phyloP scores from a whole-genome alignment of 805 yeast species.

The Monosporozyma yasuniensis region DNA sequence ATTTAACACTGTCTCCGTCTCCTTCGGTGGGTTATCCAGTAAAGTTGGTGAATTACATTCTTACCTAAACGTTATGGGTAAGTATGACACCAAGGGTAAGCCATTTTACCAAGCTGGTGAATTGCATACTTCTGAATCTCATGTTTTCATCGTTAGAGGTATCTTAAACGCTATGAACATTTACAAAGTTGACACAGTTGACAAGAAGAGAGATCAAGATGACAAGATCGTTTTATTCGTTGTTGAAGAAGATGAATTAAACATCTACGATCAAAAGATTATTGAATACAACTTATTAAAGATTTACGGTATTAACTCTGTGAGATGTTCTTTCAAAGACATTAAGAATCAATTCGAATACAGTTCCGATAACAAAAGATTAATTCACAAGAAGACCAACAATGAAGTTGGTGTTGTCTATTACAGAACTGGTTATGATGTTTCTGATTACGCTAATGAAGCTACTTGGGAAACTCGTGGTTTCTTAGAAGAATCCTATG shows the following conservation, averaged over 20 bases:
- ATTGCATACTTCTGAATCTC: slow-evolving; percentile 61
- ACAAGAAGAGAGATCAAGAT: slow-evolving; percentile 36
- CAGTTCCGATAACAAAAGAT: slow-evolving; percentile 29
- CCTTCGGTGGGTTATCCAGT: slow-evolving; percentile 84
- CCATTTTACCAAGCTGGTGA: slow-evolving; percentile 35
- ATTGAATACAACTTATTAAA: slow-evolving; percentile 62
- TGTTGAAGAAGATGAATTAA: slow-evolving; percentile 78
- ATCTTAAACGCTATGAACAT: slow-evolving; percentile 8
- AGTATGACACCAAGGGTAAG: slow-evolving; percentile 35
- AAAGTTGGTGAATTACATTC: slow-evolving; percentile 71
- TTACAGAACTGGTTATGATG: slow-evolving; percentile 83
- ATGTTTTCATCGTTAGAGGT: slow-evolving; percentile 18
- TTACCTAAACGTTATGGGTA: slow-evolving; percentile 51
- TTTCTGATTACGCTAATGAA: slow-evolving; percentile 61
- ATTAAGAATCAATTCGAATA: slow-evolving; percentile 30
- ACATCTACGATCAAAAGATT: slow-evolving; percentile 84
- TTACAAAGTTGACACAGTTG: slow-evolving; percentile 50
- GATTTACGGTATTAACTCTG: slow-evolving; percentile 47
- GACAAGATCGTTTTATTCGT: slow-evolving; percentile 60
- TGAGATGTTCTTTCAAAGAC: slow-evolving; percentile 60
- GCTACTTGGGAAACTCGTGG: slow-evolving; percentile 73
- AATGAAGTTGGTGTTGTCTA: slow-evolving; percentile 83
- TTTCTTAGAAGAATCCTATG: slow-evolving; percentile 59
- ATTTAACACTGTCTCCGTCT: slow-evolving; percentile 90
- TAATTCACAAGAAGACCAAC: slow-evolving; percentile 45